phyloP scores from a whole-genome alignment of 2,329 filamentous ascomycete genomes.

The Penicillium italicum region DNA sequence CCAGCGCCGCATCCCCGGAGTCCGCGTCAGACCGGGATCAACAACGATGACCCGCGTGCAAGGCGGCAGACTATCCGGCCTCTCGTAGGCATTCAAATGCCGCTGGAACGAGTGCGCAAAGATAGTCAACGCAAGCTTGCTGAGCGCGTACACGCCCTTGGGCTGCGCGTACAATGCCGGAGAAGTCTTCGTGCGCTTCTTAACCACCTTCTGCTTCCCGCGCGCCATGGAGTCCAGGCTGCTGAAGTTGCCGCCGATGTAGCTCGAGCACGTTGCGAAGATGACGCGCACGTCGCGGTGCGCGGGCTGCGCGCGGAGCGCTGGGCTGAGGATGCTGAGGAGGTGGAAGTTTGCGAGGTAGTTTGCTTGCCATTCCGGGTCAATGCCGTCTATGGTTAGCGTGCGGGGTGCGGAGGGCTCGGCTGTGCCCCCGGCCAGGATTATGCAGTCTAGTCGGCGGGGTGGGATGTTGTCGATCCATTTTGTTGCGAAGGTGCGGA shows the following conservation, averaged over 20 bases:
- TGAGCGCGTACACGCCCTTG: constrained; percentile 57
- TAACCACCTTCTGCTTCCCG: background rate
- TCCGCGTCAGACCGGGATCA: constrained; percentile 80
- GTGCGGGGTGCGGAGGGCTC: constrained; percentile 53
- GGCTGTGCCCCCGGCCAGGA: constrained; percentile 78
- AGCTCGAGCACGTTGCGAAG: constrained; percentile 81
- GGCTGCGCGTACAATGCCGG: background rate
- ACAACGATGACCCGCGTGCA: constrained; percentile 81
- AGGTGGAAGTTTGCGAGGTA: constrained; percentile 95
- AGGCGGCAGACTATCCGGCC: constrained; percentile 77
- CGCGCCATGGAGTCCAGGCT: constrained; percentile 40
- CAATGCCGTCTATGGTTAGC: constrained; percentile 72
- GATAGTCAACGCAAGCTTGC: constrained; percentile 73
- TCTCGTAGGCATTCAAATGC: constrained; percentile 76
- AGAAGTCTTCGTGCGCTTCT: background rate
- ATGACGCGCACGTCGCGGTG: constrained; percentile 90
- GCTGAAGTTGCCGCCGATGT: constrained; percentile 68
- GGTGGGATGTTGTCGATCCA: constrained; percentile 97
- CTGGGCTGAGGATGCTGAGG: constrained; percentile 83
- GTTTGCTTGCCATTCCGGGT: constrained; percentile 90
- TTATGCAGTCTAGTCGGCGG: constrained; percentile 81
- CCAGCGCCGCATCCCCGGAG: constrained; percentile 83
- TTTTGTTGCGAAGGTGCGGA: constrained; percentile 89
- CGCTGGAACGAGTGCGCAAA: constrained; percentile 92
- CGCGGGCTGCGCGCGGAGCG: constrained; percentile 83